phyloP scores from a whole-genome alignment of 345 rosid species.

The Limnanthes douglasii region DNA sequence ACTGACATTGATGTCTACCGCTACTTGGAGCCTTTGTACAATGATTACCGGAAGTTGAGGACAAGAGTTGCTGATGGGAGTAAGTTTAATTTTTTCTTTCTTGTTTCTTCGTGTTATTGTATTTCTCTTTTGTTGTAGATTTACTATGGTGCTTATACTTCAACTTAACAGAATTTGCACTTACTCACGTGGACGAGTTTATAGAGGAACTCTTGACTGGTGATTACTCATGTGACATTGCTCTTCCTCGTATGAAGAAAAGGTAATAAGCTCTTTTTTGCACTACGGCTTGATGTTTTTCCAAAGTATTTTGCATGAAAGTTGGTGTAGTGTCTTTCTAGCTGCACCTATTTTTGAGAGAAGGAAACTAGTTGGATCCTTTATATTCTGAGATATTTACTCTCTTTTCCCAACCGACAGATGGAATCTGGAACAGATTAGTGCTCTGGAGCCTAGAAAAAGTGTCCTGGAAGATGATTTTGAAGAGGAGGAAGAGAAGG shows the following conservation, averaged over 20 bases:
- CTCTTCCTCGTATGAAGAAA: constrained; percentile 78
- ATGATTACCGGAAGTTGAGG: constrained; percentile 79
- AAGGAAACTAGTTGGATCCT: too few relatives aligned
- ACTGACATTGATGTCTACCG: constrained; percentile 64
- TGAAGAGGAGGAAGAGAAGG: constrained; percentile 93
- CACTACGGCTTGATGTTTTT: not conserved
- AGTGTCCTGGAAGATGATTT: constrained; percentile 95
- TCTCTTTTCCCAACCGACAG: constrained; percentile 15
- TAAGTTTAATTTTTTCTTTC: constrained; percentile 15
- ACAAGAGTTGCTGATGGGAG: constrained; percentile 49
- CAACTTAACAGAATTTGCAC: constrained; percentile 24
- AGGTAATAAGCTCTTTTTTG: constrained; percentile 30
- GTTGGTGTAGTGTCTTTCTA: not conserved
- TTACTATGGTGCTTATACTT: not conserved
- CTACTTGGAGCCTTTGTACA: constrained; percentile 71
- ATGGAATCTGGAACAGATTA: constrained; percentile 69
- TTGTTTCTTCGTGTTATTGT: not conserved
- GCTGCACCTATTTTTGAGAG: too few relatives aligned
- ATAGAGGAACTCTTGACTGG: constrained; percentile 71
- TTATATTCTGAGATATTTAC: not conserved
- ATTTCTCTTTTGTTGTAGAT: constrained; percentile 1
- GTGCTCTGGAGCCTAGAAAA: constrained; percentile 60
- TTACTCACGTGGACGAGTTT: constrained; percentile 79
- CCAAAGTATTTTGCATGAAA: not conserved
- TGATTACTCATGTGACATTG: constrained; percentile 86